phyloP scores from a whole-genome alignment of 2,329 filamentous ascomycete species.

The Botrytis squamosa region DNA sequence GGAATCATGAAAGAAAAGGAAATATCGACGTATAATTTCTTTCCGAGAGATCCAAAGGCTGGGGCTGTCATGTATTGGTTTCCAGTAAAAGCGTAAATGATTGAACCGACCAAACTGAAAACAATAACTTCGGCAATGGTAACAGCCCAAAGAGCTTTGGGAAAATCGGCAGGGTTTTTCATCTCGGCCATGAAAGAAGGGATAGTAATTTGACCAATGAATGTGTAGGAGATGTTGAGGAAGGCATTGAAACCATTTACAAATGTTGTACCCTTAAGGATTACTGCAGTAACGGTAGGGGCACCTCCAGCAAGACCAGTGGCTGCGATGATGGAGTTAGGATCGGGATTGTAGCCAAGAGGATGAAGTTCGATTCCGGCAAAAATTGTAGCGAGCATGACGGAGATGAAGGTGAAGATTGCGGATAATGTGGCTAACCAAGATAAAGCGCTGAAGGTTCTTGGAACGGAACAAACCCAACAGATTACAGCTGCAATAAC shows the following conservation, averaged over 20 bases:
- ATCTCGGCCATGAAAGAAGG: conserved; percentile 96
- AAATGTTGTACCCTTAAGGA: conserved; percentile 69
- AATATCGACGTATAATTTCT: conserved; percentile 77
- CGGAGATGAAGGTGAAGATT: conserved; percentile 85
- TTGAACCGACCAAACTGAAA: conserved; percentile 76
- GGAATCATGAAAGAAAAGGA: conserved; percentile 95
- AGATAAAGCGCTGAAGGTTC: conserved; percentile 79
- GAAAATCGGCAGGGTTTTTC: conserved; percentile 77
- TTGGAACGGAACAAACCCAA: conserved; percentile 76
- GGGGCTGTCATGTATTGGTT: conserved; percentile 86
- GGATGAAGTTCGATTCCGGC: conserved; percentile 74
- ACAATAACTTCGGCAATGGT: conserved; percentile 85
- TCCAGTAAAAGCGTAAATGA: conserved; percentile 85
- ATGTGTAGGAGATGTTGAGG: conserved; percentile 93
- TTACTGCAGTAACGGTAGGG: conserved; percentile 66
- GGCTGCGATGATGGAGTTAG: conserved; percentile 39
- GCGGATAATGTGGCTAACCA: conserved; percentile 78
- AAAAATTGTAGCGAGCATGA: conserved; percentile 80
- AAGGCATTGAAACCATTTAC: conserved; percentile 83
- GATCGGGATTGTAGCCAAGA: conserved; percentile 58
- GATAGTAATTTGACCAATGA: conserved; percentile 92
- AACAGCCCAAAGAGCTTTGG: conserved; percentile 87
- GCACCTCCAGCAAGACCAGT: conserved; percentile 49
- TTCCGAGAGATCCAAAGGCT: conserved; percentile 79
- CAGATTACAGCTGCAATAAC: conserved; percentile 73